These are phyloP conservation scores for Peronospora tabacina DNA, from an alignment of 352 stramenopile genomes.

Conservation along the genomic window DNA sequence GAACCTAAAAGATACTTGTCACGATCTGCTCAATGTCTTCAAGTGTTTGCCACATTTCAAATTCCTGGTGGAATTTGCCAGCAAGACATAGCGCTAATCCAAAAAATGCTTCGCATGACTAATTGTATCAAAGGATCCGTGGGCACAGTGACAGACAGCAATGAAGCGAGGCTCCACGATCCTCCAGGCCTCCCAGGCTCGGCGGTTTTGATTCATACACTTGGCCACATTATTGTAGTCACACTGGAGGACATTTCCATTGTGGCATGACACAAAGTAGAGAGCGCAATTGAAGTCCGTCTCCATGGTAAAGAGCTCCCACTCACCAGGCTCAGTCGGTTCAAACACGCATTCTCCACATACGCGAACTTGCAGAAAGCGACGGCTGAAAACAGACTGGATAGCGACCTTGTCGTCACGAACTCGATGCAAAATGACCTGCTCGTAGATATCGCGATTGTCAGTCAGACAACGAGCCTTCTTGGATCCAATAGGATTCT, in stretches of 20 bases:
- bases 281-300: slow-evolving; percentile 17
- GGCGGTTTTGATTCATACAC: slow-evolving; percentile 21
- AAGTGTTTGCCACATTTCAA: slow-evolving; percentile 21
- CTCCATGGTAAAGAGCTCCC: slow-evolving; percentile 33
- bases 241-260: slow-evolving; percentile 25
- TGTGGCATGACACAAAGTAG: slow-evolving; percentile 30
- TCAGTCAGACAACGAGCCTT: slow-evolving; percentile 24
- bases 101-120: not conserved
- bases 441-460: slow-evolving; percentile 26
- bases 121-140: too few relatives aligned
- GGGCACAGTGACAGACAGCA: too few relatives aligned
- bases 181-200: slow-evolving; percentile 18
- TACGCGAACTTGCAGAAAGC: slow-evolving; percentile 24
- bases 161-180: slow-evolving; percentile 19
- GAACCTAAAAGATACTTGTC: slow-evolving; percentile 18
- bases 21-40: slow-evolving; percentile 30
- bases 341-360: slow-evolving; percentile 29
- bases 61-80: slow-evolving; percentile 11
- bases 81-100: slow-evolving; percentile 2
- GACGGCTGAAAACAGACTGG: slow-evolving; percentile 19
- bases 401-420: slow-evolving; percentile 31
- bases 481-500: slow-evolving; percentile 30
- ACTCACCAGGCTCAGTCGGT: slow-evolving; percentile 19
- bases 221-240: slow-evolving; percentile 13
- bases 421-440: slow-evolving; percentile 25